Conservation (phyloP, 345 rosid genomes). For the Ailanthus altissimus region DNA sequence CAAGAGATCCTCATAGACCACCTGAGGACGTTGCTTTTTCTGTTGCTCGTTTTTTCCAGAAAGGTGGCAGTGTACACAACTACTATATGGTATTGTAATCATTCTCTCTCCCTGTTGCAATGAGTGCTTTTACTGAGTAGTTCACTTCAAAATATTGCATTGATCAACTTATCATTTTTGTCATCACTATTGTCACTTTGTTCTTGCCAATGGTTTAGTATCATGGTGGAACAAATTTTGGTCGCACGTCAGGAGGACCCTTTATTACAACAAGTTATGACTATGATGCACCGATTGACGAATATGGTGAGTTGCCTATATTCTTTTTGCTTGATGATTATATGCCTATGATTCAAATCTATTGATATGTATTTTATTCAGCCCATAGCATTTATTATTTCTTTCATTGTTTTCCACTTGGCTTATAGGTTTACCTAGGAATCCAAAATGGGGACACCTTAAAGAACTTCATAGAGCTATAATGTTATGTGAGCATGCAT, state of each 20-base stretch:
- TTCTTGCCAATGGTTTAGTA: conserved; percentile 47
- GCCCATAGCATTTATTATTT: background rate
- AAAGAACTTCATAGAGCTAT: conserved; percentile 82
- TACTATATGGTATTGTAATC: conserved; percentile 77
- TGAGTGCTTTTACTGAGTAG: background rate
- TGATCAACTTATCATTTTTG: background rate
- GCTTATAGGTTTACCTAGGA: conserved; percentile 72
- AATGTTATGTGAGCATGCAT: conserved; percentile 65
- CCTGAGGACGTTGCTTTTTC: conserved; percentile 82
- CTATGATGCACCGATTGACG: conserved; percentile 98
- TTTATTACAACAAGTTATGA: conserved; percentile 97
- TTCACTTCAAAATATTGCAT: background rate
- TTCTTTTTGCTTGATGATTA: background rate
- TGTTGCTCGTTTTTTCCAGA: conserved; percentile 92
- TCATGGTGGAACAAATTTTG: conserved; percentile 98
- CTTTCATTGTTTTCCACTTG: conserved; percentile 11
- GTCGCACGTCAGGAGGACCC: conserved; percentile 93
- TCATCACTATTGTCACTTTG: conserved; percentile 1
- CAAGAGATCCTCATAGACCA: conserved; percentile 89
- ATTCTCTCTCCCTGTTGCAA: conserved; percentile 6
- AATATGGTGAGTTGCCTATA: conserved; percentile 64
- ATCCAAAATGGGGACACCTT: conserved; percentile 97
- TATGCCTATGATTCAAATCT: background rate
- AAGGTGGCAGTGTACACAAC: conserved; percentile 88
- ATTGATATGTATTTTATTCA: background rate